Percentiles rank a stretch among this genome's conserved stretches.
Evolutionary conservation across 768 basidiomycete species (phyloP).

Genomic region (Hortiboletus campestris): DNA sequence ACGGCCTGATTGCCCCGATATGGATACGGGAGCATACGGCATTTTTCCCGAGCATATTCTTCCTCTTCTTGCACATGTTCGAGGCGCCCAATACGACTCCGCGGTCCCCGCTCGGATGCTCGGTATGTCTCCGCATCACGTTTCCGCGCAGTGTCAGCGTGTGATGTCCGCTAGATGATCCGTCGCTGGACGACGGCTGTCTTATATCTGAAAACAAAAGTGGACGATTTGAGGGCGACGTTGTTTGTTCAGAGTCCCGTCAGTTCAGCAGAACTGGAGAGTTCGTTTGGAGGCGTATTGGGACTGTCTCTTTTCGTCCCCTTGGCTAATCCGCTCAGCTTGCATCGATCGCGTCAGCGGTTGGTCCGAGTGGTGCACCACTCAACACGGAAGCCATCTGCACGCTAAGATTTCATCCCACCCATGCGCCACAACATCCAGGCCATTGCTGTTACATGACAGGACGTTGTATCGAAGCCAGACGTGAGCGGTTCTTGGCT

Average conservation of each 20-base stretch:
- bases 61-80: constrained; percentile 83
- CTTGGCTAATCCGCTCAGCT: constrained; percentile 39
- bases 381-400: constrained; percentile 60
- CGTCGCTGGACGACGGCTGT: constrained; percentile 82
- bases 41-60: constrained; percentile 89
- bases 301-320: background rate
- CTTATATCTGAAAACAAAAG: constrained; percentile 85
- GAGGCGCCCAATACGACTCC: constrained; percentile 54
- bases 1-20: constrained; percentile 95
- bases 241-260: constrained; percentile 97
- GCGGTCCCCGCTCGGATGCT: constrained; percentile 65
- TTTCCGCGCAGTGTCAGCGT: background rate
- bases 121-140: constrained; percentile 46
- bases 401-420: constrained; percentile 71
- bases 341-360: no score
- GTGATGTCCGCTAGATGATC: constrained; percentile 60
- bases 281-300: constrained; percentile 78
- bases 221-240: constrained; percentile 83
- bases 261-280: constrained; percentile 81
- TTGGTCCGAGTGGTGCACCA: constrained; percentile 17
- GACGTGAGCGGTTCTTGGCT: constrained; percentile 64
- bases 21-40: constrained; percentile 97
- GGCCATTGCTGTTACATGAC: constrained; percentile 87
- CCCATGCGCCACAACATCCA: constrained; percentile 81
- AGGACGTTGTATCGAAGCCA: constrained; percentile 77